Percentiles rank a stretch among this genome's conserved stretches.
Evolutionary conservation across 805 yeast species (phyloP).

Genomic region (Nakazawaea ernobii): DNA sequence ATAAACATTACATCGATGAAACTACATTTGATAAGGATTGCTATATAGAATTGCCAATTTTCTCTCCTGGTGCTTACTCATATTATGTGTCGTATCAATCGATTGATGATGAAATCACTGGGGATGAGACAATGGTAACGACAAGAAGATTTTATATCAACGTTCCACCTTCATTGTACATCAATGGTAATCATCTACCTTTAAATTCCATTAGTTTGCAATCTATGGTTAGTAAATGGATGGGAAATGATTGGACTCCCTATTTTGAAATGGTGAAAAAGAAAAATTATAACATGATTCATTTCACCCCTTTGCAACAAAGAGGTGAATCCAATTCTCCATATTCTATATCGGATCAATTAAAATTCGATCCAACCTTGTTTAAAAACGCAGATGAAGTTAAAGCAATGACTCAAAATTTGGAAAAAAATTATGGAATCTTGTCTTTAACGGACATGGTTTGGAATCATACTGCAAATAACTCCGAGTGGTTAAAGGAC

Average conservation of each 20-base stretch:
- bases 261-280: conserved; percentile 54
- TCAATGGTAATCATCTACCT: conserved; percentile 53
- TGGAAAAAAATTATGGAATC: conserved; percentile 53
- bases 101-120: conserved; percentile 21
- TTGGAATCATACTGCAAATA: conserved; percentile 90
- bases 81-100: conserved; percentile 60
- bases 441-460: conserved; percentile 88
- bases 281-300: conserved; percentile 93
- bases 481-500: conserved; percentile 77
- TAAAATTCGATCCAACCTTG: conserved; percentile 60
- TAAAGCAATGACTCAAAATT: conserved; percentile 35
- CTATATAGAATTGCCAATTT: conserved; percentile 54
- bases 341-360: conserved; percentile 84
- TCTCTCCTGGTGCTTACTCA: conserved; percentile 72
- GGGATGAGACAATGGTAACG: conserved; percentile 27
- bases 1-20: conserved; percentile 38
- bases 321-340: conserved; percentile 93
- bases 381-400: conserved; percentile 58
- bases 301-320: conserved; percentile 88
- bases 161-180: conserved; percentile 69
- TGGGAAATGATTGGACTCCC: conserved; percentile 71
- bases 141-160: conserved; percentile 67
- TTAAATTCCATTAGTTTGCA: conserved; percentile 78
- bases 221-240: conserved; percentile 87
- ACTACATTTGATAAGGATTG: conserved; percentile 63